Evolutionary conservation across 805 yeast genomes (phyloP), one percentile per base, ranked within the genome.

Genomic region (Maudiozyma bulderi): DNA sequence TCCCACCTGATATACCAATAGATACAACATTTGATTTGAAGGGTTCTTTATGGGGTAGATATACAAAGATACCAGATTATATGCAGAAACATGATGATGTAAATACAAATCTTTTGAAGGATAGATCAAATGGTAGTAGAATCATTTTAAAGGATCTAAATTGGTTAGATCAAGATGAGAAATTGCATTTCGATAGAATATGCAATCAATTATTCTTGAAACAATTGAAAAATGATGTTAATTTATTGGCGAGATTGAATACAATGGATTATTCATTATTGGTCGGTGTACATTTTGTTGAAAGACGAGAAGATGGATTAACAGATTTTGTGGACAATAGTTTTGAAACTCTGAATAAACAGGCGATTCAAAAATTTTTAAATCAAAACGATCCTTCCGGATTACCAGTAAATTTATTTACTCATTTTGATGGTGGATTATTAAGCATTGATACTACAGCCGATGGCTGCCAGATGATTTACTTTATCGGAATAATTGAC

Each of bases 251-350:
- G 54, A 73, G 76, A 49, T 70, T 88, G 53, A 88, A 89, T 56
- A 90, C 87, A 34, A 93, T 93, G 99, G 99, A 93, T 64, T 93
- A 93, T 67, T 89, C 96, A 0, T 72, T 93, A 52, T 70, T 93
- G 45, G 68, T 93, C 40, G 99, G 99, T 0, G 74, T 90, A 31
- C 96, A 88, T 61, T 91, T 88, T 61, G 68, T 84, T 26, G 34
- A 28, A 52, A 71, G 73, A 30, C 72, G 73, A 52, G 86, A 83
- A 3, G 78, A 77, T 51, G 35, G 39, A n/a, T 8, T 43, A 13
- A 9, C 30, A 74, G 28, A 58, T 57, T 44, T 50, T 47, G 51
- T 52, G 39, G 50, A 50, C 47, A 32, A 47, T 13, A 26, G 33
- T 10, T 20, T 47, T n/a, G 13, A 20, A 3, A 30, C 33, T 3